Evolutionary conservation across 2,329 filamentous ascomycete genomes (phyloP).

Genomic region (Phialophora macrospora): DNA sequence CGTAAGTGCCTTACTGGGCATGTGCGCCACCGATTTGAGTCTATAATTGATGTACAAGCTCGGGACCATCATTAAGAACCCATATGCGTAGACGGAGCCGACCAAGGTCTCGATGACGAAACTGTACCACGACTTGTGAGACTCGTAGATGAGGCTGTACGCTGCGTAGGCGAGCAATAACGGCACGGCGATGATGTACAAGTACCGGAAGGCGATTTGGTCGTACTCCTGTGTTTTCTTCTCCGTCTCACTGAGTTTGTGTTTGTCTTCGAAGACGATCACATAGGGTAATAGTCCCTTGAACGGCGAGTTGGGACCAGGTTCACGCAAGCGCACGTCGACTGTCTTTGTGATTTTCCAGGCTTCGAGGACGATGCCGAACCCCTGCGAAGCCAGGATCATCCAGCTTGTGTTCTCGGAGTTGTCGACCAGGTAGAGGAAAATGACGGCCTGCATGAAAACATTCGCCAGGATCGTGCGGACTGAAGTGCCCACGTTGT

Average conservation of each 20-base stretch:
- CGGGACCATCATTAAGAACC: conserved; percentile 99
- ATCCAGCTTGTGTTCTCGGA: conserved; percentile 98
- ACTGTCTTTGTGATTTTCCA: conserved; percentile 99
- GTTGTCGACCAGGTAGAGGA: conserved; percentile 96
- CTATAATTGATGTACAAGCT: conserved; percentile 99
- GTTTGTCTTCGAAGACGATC: conserved; percentile 91
- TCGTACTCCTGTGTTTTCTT: conserved; percentile 99
- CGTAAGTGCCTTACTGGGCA: conserved; percentile 94
- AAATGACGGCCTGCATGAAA: conserved; percentile 95
- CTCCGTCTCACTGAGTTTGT: conserved; percentile 91
- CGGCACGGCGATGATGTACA: conserved; percentile 90
- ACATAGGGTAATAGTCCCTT: conserved; percentile 75
- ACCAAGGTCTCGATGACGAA: conserved; percentile 95
- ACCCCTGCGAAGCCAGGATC: conserved; percentile 91
- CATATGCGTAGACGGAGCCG: conserved; percentile 95
- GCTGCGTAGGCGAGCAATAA: conserved; percentile 85
- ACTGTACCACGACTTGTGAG: conserved; percentile 97
- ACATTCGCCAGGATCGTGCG: conserved; percentile 96
- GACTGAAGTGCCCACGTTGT: conserved; percentile 94
- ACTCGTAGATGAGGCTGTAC: conserved; percentile 91
- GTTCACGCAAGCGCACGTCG: conserved; percentile 77
- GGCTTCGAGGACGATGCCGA: conserved; percentile 76
- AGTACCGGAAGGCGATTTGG: conserved; percentile 94
- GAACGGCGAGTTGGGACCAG: conserved; percentile 69
- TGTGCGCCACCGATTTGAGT: conserved; percentile 84